These are phyloP conservation scores for Spiromastix sp. DNA, from an alignment of 2,329 filamentous ascomycete genomes.

Conservation along the genomic window DNA sequence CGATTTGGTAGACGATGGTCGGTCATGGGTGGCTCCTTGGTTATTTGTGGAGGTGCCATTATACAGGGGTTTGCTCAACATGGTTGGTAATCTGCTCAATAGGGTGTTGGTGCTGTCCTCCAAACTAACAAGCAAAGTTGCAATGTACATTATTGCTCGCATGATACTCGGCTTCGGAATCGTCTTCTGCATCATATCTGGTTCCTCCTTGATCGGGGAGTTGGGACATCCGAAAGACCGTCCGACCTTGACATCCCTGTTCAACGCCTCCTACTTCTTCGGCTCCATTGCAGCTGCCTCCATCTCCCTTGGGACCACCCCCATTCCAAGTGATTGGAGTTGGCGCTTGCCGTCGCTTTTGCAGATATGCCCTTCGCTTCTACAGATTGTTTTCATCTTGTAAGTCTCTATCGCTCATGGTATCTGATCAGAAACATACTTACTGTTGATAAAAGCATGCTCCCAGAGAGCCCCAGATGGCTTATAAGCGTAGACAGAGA, in stretches of 20 bases:
- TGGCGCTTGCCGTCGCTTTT: slow-evolving; percentile 34
- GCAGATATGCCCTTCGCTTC: slow-evolving; percentile 24
- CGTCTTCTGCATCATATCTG: slow-evolving; percentile 49
- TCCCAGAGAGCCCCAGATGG: slow-evolving; percentile 14
- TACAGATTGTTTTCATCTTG: slow-evolving; percentile 20
- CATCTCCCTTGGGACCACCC: slow-evolving; percentile 26
- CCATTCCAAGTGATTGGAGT: slow-evolving; percentile 26
- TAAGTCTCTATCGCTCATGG: background rate
- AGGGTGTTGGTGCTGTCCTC: background rate
- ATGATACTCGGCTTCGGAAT: slow-evolving; percentile 54
- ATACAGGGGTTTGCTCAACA: slow-evolving; percentile 44
- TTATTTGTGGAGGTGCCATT: slow-evolving; percentile 47
- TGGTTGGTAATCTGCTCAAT: slow-evolving; percentile 30
- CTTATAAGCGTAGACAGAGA: slow-evolving; percentile 16
- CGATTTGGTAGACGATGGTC: slow-evolving; percentile 46
- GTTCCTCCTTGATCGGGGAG: slow-evolving; percentile 49
- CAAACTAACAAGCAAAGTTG: no score
- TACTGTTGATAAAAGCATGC: slow-evolving; percentile 5
- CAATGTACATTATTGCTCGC: slow-evolving; percentile 51
- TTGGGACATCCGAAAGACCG: slow-evolving; percentile 52
- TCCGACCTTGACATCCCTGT: slow-evolving; percentile 48
- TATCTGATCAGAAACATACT: background rate
- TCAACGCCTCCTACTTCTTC: slow-evolving; percentile 51
- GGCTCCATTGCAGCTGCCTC: slow-evolving; percentile 38
- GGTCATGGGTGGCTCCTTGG: slow-evolving; percentile 44